Base-by-base conservation (phyloP, 768 basidiomycete genomes). In the Trametes sanguinea region DNA sequence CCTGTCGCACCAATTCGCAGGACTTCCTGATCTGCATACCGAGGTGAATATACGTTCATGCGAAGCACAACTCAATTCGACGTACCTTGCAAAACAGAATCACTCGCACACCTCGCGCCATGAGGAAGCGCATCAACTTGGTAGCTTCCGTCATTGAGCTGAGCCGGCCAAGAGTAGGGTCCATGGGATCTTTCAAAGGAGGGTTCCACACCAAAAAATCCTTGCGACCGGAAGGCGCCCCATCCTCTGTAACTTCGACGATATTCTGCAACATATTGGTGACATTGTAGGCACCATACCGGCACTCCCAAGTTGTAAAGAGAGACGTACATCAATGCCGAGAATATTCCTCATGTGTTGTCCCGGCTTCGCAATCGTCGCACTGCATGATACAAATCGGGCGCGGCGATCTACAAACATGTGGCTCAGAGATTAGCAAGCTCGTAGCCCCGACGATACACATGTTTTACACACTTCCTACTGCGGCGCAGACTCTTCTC, bases 41-140 rank as follows among this genome's bases (percentile, higher is more conserved):
- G 9, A 16, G 42, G 42, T 43, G 42, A 43, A n/a, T 14, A 14
- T 4, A 14, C 42, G 7, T 43, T 5, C 9, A 9, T 16, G 14
- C 4, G n/a, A 5, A 10, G 22, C 27, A 17, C 22, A 9, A n/a
- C 29, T 51, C 16, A 8, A 6, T 33, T 22, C 65, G 7, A 8
- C 66, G 14, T 54, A 88, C 92, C 78, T 91, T 90, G 78, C 92
- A 94, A 71, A 95, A 96, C n/a, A 96, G 74, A 62, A 96, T 94
- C 4, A 88, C 86, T 35, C 92, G 79, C 33, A 94, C 73, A 2
- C 94, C 94, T 3, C 83, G 80, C 61, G 87, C 87, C 90, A 96
- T 92, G 53, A 95, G 75, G 71, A 84, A 92, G 48, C 83, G 78
- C 86, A 94, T 92, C 47, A 95, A 65, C 2, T 75, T 71, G 2